Base-by-base conservation (phyloP, 2,329 filamentous ascomycete species). In the Fusarium citri region DNA sequence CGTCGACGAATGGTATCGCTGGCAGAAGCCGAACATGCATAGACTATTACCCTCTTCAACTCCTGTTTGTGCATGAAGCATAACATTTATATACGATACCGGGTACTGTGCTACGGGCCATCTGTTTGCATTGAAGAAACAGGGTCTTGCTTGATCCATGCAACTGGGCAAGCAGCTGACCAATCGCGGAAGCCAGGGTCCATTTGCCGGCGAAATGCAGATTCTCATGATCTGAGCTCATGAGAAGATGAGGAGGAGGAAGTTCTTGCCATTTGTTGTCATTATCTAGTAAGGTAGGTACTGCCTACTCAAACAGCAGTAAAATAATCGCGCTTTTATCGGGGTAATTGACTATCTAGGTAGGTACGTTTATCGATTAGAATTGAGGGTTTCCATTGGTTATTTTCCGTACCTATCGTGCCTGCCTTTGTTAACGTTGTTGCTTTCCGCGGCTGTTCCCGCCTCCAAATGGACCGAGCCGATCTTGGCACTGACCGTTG, bases 361-460 rank as follows among this genome's bases (percentile, higher is more conserved):
- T 26, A 47, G 31, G 20, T 16, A 50, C 18, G 11, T 42, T 40
- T 46, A 22, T 26, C 23, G 25, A 45, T 26, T 23, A 14, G 14
- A 31, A 16, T 59, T 22, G 7, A 40, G 31, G 25, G 16, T 20
- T n/a, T n/a, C 37, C 25, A 20, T 63, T 50, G 34, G 31, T 22
- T 53, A 40, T 41, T 20, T 50, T 47, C 25, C 20, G 23, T 47
- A 26, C 18, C 23, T 23, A 31, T 42, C 47, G 58, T 55, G 30
- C 16, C 26, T 43, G 46, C 64, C 63, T 41, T 40, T 41, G 11
- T 14, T 25, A 37, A 37, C 26, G 18, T 50, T n/a, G 14, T 37
- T 34, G 47, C 20, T 51, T 26, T 64, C 68, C 63, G 55, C 68
- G 67, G 68, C 59, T 70, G 63, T 68, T 70, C 63, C 68, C 68